Percentiles rank a stretch among this genome's conserved stretches.
Conservation (phyloP, 805 yeast genomes). For the Phaffomyces opuntiae region DNA sequence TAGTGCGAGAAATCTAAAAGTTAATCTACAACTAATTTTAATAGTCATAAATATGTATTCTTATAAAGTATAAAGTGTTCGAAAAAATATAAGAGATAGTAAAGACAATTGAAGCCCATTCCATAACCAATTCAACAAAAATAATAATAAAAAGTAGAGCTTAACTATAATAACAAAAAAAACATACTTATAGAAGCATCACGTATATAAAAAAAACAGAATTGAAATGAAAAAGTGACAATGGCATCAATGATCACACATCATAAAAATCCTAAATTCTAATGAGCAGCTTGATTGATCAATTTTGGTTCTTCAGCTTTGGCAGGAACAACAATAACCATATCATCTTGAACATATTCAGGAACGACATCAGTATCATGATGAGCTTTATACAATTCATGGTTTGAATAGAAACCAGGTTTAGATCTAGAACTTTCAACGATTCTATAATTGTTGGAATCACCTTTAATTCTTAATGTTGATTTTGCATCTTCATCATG, state of each 20-base stretch:
- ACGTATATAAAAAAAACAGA: background rate
- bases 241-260: background rate
- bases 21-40: too few species aligned
- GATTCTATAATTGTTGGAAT: conserved; percentile 2
- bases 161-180: background rate
- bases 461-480: background rate
- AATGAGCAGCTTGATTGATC: conserved; percentile 5
- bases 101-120: too few species aligned
- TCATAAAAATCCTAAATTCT: too few species aligned
- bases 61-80: too few species aligned
- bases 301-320: background rate
- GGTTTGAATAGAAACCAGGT: conserved; percentile 7
- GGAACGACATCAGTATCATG: conserved; percentile 3
- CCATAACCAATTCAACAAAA: background rate
- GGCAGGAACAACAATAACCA: conserved; percentile 4
- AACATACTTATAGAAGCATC: background rate
- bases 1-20: too few species aligned
- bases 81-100: too few species aligned
- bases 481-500: background rate
- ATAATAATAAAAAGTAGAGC: background rate
- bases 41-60: too few species aligned
- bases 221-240: background rate
- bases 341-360: conserved; percentile 1
- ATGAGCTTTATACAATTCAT: conserved; percentile 7
- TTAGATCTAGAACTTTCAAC: conserved; percentile 3